phyloP scores from a whole-genome alignment of 202 grass and related monocot genomes.

The Elaeis oleifera region DNA sequence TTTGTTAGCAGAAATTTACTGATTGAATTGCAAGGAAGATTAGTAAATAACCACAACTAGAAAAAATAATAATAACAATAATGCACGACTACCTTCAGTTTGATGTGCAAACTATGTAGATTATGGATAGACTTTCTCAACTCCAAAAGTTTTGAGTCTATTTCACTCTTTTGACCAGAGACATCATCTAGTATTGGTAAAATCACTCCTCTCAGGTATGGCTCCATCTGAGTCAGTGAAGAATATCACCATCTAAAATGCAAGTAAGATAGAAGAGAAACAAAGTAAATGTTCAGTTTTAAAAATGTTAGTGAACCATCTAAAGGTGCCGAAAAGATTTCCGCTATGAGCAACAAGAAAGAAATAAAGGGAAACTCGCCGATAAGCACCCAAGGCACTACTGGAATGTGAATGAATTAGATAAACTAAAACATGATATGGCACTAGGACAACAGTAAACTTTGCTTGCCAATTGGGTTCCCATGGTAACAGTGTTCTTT shows the following conservation, averaged over 20 bases:
- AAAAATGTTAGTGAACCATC: too few species aligned
- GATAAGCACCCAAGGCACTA: too few species aligned
- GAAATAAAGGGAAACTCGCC: too few species aligned
- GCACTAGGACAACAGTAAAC: too few species aligned
- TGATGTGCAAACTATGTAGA: slow-evolving; percentile 84
- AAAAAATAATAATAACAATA: slow-evolving; percentile 3
- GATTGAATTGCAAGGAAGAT: too few species aligned
- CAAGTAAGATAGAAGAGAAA: slow-evolving; percentile 29
- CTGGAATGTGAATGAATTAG: too few species aligned
- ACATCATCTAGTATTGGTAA: slow-evolving; percentile 54
- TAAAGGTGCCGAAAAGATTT: too few species aligned
- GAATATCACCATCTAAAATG: slow-evolving; percentile 60
- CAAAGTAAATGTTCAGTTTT: slow-evolving; percentile 9
- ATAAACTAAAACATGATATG: too few species aligned
- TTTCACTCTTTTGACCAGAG: slow-evolving; percentile 27
- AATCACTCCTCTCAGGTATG: slow-evolving; percentile 66
- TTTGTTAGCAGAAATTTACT: slow-evolving; percentile 15
- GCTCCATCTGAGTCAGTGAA: slow-evolving; percentile 84
- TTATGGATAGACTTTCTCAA: slow-evolving; percentile 57
- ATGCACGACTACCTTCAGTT: slow-evolving; percentile 48
- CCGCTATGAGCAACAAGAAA: too few species aligned
- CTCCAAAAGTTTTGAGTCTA: slow-evolving; percentile 53
- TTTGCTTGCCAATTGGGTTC: too few species aligned
- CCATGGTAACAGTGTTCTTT: too few species aligned
- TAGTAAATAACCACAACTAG: neutral